Base-by-base conservation (phyloP, 2,329 filamentous ascomycete genomes). In the Nemania abortiva region DNA sequence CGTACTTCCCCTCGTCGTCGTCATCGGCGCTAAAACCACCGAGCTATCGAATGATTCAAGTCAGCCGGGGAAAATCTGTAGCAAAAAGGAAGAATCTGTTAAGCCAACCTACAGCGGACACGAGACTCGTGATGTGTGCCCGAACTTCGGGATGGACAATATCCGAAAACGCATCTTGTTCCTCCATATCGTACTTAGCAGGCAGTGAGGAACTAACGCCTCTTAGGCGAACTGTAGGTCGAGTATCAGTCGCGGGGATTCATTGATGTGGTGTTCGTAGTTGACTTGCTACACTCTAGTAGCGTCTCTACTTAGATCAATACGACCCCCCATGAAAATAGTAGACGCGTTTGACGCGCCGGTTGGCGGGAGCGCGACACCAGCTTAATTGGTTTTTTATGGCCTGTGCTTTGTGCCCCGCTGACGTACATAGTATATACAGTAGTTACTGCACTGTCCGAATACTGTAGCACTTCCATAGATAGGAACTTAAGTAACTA, bases 81-180 rank as follows among this genome's bases (percentile, higher is more conserved):
- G 47, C 39, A 34, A 18, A 49, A 54, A 20, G 56, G 55, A 29
- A 29, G n/a, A n/a, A n/a, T n/a, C 34, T 42, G 39, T 56, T 13
- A 29, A 31, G 59, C 74, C 74, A 70, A 87, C 92, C 79, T 86
- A 97, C 95, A 70, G 96, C 96, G 77, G 95, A 95, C 72, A 97
- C 92, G 37, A 99, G 90, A 83, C 93, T 97, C 83, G 93, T 95
- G 78, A 99, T 91, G 82, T 98, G 93, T 31, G 95, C 94, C 78
- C 95, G 91, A 76, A 98, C 94, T 84, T 97, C 93, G 50, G 94
- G 93, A 79, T 98, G 94, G 65, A 98, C 92, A 68, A 91, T 85
- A 78, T 90, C 89, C 73, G 80, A 82, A 65, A 80, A 79, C 66
- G 80, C 84, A 59, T 88, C 87, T 72, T 78, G 79, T 67, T 83